These are phyloP conservation scores for Talaromyces piceae DNA, from an alignment of 2,329 filamentous ascomycete species.

Conservation along the genomic window DNA sequence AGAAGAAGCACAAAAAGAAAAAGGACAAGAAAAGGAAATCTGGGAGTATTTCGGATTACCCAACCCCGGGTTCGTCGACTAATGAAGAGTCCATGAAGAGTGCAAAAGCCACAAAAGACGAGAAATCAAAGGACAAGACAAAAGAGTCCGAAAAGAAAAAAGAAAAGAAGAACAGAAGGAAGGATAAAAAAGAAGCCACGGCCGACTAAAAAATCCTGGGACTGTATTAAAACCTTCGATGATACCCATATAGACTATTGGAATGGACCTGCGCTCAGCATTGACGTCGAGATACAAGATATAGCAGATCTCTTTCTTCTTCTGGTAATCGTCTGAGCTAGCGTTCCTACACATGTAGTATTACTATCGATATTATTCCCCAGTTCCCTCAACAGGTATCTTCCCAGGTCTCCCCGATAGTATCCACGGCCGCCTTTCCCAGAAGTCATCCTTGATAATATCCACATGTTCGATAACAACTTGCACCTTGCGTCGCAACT, in stretches of 20 bases:
- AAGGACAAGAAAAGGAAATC: conserved; percentile 15
- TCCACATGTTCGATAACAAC: conserved; percentile 82
- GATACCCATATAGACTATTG: conserved; percentile 1
- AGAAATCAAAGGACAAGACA: conserved; percentile 16
- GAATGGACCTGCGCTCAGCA: no score
- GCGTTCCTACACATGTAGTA: no score
- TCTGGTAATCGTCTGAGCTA: no score
- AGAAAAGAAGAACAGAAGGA: conserved; percentile 26
- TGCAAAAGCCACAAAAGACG: conserved; percentile 12
- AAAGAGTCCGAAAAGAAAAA: conserved; percentile 16
- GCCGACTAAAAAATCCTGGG: conserved; percentile 20
- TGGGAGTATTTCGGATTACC: neutral
- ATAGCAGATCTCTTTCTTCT: no score
- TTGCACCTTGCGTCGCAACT: conserved; percentile 69
- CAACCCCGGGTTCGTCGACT: neutral
- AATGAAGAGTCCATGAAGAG: conserved; percentile 6
- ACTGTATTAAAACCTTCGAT: neutral
- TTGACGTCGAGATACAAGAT: no score
- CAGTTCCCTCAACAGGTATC: conserved; percentile 47
- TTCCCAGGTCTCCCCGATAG: conserved; percentile 66
- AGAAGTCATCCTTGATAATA: conserved; percentile 93
- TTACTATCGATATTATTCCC: conserved; percentile 15
- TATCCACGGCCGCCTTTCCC: conserved; percentile 79
- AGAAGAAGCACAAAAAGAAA: conserved; percentile 2
- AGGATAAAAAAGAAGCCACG: conserved; percentile 35